Evolutionary conservation across 371 early-diverging fungal species (phyloP).

Genomic region (Mortierella sp.): DNA sequence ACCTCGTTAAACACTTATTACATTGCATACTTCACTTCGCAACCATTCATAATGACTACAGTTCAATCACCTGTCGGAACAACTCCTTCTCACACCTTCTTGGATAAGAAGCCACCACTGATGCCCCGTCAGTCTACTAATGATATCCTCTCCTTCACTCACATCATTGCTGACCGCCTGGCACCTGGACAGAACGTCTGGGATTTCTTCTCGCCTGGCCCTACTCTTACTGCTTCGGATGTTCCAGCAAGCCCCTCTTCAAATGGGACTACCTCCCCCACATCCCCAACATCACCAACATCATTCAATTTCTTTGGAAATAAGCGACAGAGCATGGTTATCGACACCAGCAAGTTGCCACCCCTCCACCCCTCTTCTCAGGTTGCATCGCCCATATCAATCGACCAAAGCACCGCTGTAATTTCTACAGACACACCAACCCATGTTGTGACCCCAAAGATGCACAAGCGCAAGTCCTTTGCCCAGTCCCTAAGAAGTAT

Average conservation of each 20-base stretch:
- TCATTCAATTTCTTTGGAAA: not conserved
- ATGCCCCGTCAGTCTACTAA: conserved; percentile 55
- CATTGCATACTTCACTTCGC: not conserved
- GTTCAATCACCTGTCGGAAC: conserved; percentile 13
- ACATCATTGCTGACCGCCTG: conserved; percentile 51
- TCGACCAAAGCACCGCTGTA: not conserved
- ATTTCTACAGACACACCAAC: not conserved
- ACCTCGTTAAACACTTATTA: not conserved
- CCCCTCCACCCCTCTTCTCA: not conserved
- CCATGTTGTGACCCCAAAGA: conserved; percentile 16
- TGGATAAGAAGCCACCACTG: conserved; percentile 49
- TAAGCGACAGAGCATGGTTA: conserved; percentile 1
- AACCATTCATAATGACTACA: conserved; percentile 12
- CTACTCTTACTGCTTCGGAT: conserved; percentile 6
- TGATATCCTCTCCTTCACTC: conserved; percentile 56
- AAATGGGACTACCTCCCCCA: not conserved
- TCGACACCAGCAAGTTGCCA: conserved; percentile 1
- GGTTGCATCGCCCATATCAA: not conserved
- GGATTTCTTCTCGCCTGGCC: conserved; percentile 52
- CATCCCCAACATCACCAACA: conserved; percentile 9
- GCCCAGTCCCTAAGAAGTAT: conserved; percentile 46
- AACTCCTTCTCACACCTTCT: conserved; percentile 42
- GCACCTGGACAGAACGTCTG: conserved; percentile 48
- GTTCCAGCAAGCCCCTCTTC: not conserved
- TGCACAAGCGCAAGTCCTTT: conserved; percentile 48